Conservation (phyloP, 345 rosid species). For the Brassica napus region Da-Ae NC_063441.1:10316501-10317000, state of each 20-base stretch:
- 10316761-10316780: neutral
- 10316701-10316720: neutral
- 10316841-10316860: slow-evolving; percentile 82
- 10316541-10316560: slow-evolving; percentile 82
- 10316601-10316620: slow-evolving; percentile 55
- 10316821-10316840: slow-evolving; percentile 69
- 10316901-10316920: slow-evolving; percentile 63
- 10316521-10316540: slow-evolving; percentile 57
- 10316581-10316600: slow-evolving; percentile 58
- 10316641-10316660: slow-evolving; percentile 89
- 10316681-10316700: slow-evolving; percentile 60
- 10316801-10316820: slow-evolving; percentile 53
- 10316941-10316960: neutral
- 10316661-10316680: slow-evolving; percentile 92
- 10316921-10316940: slow-evolving; percentile 54
- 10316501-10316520: slow-evolving; percentile 65
- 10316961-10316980: neutral
- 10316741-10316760: neutral
- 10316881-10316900: slow-evolving; percentile 90
- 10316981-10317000: slow-evolving; percentile 43
- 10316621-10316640: slow-evolving; percentile 60
- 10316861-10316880: slow-evolving; percentile 94
- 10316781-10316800: slow-evolving; percentile 61
- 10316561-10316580: slow-evolving; percentile 61
- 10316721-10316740: neutral